Evolutionary conservation across 1,284 basidiomycete genomes (phyloP).

Genomic region (Papiliotrema fonsecae): DNA sequence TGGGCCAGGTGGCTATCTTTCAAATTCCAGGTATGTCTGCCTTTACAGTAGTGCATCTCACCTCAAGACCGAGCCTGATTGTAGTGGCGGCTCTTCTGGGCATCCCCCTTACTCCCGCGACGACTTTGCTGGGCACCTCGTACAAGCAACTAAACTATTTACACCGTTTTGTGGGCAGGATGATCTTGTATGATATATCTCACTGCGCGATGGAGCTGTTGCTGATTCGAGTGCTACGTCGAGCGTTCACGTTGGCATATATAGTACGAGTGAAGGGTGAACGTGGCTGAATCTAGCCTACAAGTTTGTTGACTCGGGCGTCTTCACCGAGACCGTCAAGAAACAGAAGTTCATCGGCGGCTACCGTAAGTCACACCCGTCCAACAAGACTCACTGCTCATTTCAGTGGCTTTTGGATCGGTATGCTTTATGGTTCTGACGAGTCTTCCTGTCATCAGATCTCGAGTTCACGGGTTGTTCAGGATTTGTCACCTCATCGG

Average conservation of each 20-base stretch:
- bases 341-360: constrained; percentile 1
- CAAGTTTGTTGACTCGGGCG: not conserved
- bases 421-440: not conserved
- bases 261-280: not conserved
- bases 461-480: not conserved
- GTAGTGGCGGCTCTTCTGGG: not conserved
- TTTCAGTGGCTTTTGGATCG: not conserved
- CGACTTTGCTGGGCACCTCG: not conserved
- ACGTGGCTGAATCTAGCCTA: not conserved
- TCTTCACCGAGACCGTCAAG: not conserved
- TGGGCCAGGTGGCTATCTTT: not conserved
- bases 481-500: not conserved
- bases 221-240: not conserved
- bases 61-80: not conserved
- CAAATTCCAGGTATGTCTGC: not conserved
- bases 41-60: not conserved
- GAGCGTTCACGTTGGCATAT: not conserved
- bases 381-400: no score
- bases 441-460: not conserved
- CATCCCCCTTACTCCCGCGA: not conserved
- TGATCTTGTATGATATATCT: constrained; percentile 1
- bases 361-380: not conserved
- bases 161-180: not conserved
- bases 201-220: not conserved
- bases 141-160: not conserved